Evolutionary conservation across 768 basidiomycete species (phyloP).

Genomic region (Lactarius trivialis): DNA sequence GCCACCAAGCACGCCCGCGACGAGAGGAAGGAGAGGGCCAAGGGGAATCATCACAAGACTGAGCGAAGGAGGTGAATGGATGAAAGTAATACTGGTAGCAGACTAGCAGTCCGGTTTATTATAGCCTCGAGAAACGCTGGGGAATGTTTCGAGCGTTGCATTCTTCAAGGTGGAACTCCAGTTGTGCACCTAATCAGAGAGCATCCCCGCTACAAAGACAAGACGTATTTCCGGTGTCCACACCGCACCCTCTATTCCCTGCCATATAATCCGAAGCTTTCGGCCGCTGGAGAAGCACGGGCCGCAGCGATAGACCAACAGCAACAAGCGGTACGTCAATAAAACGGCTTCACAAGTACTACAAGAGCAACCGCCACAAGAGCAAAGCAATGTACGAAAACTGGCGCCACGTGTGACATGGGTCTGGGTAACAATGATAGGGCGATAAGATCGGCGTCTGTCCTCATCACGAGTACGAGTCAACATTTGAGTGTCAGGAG

Average conservation of each 20-base stretch:
- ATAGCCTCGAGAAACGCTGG: background rate
- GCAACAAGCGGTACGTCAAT: background rate
- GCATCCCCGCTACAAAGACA: background rate
- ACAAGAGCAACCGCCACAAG: background rate
- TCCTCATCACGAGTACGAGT: background rate
- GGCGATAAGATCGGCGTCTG: background rate
- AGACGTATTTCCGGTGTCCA: background rate
- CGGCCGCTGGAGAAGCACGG: background rate
- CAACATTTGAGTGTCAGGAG: background rate
- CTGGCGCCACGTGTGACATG: background rate
- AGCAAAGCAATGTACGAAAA: background rate
- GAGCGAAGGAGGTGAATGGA: background rate
- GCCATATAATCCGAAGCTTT: background rate
- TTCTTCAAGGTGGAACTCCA: background rate
- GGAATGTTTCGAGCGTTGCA: background rate
- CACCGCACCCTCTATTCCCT: background rate
- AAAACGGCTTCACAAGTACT: background rate
- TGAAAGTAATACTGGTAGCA: background rate
- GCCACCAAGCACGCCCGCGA: background rate
- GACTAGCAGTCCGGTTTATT: background rate
- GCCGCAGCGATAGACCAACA: background rate
- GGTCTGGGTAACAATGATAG: background rate
- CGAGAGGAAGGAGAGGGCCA: constrained; percentile 1
- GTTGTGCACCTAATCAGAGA: background rate
- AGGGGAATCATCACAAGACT: background rate